These are phyloP conservation scores for Tricholoma sp. DNA, from an alignment of 768 basidiomycete genomes.

Conservation along the genomic window DNA sequence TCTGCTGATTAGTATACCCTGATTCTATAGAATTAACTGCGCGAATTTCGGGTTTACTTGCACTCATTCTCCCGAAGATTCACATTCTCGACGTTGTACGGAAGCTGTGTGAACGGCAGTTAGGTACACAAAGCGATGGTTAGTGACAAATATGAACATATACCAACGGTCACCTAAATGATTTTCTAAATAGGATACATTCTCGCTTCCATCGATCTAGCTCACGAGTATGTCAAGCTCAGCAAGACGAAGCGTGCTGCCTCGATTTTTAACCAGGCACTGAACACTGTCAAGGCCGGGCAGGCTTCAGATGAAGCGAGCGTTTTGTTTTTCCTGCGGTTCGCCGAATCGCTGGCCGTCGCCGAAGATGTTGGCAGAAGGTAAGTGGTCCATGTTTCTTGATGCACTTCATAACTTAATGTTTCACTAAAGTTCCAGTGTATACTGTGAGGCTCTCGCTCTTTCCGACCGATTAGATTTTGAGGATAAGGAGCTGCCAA, in stretches of 20 bases:
- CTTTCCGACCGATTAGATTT: constrained; percentile 36
- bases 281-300: constrained; percentile 38
- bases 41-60: constrained; percentile 65
- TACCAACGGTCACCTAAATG: background rate
- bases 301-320: constrained; percentile 47
- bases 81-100: constrained; percentile 62
- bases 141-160: constrained; percentile 10
- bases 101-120: constrained; percentile 49
- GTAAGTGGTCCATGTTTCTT: constrained; percentile 27
- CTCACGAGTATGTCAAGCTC: constrained; percentile 72
- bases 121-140: constrained; percentile 45
- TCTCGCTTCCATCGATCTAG: constrained; percentile 62
- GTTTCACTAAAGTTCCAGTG: constrained; percentile 30
- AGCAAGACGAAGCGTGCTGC: constrained; percentile 70
- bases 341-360: constrained; percentile 60
- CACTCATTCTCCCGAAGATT: constrained; percentile 59
- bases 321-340: constrained; percentile 54
- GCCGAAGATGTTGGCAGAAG: constrained; percentile 56
- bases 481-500: constrained; percentile 45
- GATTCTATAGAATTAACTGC: constrained; percentile 43
- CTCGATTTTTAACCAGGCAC: constrained; percentile 55
- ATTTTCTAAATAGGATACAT: constrained; percentile 46
- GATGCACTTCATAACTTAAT: background rate
- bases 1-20: background rate
- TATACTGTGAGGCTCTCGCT: constrained; percentile 58